These are phyloP conservation scores for Acer negundo DNA, from an alignment of 345 rosid species.

Conservation along the genomic window DNA sequence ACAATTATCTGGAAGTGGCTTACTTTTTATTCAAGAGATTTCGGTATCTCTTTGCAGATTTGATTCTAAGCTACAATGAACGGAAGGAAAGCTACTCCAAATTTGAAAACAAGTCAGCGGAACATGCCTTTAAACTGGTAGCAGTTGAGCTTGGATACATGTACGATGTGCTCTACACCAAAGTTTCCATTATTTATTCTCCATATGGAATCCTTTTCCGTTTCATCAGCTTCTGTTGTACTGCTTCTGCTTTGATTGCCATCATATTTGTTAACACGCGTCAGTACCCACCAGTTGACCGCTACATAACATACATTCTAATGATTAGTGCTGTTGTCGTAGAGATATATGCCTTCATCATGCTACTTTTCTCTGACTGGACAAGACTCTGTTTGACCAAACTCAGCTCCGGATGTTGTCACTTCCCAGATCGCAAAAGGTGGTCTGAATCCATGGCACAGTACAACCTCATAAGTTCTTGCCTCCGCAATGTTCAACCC, in stretches of 20 bases:
- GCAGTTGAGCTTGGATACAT: constrained; percentile 38
- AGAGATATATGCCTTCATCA: not conserved
- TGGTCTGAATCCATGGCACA: too few relatives aligned
- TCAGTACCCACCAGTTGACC: not conserved
- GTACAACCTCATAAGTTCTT: too few relatives aligned
- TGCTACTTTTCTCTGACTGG: not conserved
- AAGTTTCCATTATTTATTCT: constrained; percentile 24
- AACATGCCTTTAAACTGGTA: constrained; percentile 34
- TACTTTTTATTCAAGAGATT: constrained; percentile 32
- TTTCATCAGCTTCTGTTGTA: not conserved
- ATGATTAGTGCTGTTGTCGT: too few relatives aligned
- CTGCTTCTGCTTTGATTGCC: not conserved
- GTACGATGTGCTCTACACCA: constrained; percentile 45
- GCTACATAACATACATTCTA: not conserved
- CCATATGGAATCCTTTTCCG: constrained; percentile 24
- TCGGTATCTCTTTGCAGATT: constrained; percentile 30
- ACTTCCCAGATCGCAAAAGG: too few relatives aligned
- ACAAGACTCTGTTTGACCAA: too few relatives aligned
- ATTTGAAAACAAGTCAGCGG: not conserved
- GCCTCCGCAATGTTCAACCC: too few relatives aligned
- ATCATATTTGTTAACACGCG: not conserved
- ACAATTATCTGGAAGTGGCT: constrained; percentile 26
- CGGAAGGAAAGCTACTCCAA: constrained; percentile 13
- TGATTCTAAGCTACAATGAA: constrained; percentile 25
- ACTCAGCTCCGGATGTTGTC: too few relatives aligned